A percentile compares a stretch with the other conserved stretches of the same genome.
Evolutionary conservation across 176 grass and related monocot species (phyloP).

Genomic region (Eragrostis curvula): DNA sequence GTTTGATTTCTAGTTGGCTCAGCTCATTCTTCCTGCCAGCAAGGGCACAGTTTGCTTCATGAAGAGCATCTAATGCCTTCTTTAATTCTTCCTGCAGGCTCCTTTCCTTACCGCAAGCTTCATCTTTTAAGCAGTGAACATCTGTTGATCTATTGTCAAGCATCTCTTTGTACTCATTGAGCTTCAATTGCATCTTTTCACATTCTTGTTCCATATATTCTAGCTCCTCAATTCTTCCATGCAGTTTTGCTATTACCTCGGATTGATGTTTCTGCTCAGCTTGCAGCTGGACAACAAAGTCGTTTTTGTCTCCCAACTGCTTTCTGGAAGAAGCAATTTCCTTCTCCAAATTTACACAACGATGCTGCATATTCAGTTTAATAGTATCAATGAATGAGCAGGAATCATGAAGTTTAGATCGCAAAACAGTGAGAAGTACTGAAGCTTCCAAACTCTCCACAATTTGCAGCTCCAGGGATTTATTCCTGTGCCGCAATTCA

Average conservation of each 20-base stretch:
- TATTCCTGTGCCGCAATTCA: conserved; percentile 57
- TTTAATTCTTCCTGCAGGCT: conserved; percentile 46
- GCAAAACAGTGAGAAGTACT: conserved; percentile 27
- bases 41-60: conserved; percentile 58
- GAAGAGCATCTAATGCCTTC: conserved; percentile 47
- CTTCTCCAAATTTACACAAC: conserved; percentile 36
- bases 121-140: conserved; percentile 59
- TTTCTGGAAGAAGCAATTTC: conserved; percentile 31
- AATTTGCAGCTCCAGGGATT: conserved; percentile 46
- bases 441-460: conserved; percentile 56
- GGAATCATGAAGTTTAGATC: conserved; percentile 52
- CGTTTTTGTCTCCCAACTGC: conserved; percentile 56
- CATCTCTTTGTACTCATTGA: conserved; percentile 67
- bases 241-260: conserved; percentile 44
- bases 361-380: conserved; percentile 47
- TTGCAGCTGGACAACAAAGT: conserved; percentile 47
- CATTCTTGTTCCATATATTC: conserved; percentile 56
- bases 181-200: conserved; percentile 44
- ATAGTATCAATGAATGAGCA: conserved; percentile 48
- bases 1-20: conserved; percentile 39
- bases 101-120: conserved; percentile 62
- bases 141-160: conserved; percentile 48
- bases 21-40: conserved; percentile 46
- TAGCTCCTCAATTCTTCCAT: conserved; percentile 52
- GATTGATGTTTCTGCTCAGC: conserved; percentile 36